phyloP scores from a whole-genome alignment of 2,329 filamentous ascomycete genomes.

The Trichoderma citrinoviride region DNA sequence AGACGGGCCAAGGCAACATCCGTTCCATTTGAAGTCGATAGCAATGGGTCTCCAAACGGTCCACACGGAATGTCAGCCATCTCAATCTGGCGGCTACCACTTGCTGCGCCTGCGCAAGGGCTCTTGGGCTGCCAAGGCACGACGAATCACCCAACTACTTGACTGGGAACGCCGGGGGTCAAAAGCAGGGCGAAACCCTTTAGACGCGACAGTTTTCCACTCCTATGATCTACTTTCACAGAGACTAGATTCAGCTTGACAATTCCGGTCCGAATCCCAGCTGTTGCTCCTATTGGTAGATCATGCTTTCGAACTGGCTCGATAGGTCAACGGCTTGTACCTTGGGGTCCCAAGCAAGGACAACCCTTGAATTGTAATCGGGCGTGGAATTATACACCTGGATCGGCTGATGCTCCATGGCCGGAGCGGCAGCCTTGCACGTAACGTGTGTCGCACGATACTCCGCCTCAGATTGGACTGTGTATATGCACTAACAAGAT shows the following conservation, averaged over 20 bases:
- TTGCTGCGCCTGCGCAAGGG: constrained; percentile 56
- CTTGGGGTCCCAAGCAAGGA: constrained; percentile 57
- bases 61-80: constrained; percentile 56
- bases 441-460: too few relatives aligned
- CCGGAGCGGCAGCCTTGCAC: constrained; percentile 41
- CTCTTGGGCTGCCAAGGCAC: constrained; percentile 57
- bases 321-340: constrained; percentile 58
- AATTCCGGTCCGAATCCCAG: constrained; percentile 27
- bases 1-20: constrained; percentile 54
- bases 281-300: constrained; percentile 31
- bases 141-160: constrained; percentile 50
- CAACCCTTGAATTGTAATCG: constrained; percentile 49
- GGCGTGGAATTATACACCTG: constrained; percentile 48
- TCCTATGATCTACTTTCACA: constrained; percentile 67
- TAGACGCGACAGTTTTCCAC: constrained; percentile 63
- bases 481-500: too few relatives aligned
- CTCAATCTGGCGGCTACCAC: constrained; percentile 47
- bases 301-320: constrained; percentile 57
- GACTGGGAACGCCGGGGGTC: constrained; percentile 56
- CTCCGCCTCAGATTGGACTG: too few relatives aligned
- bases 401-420: constrained; percentile 63
- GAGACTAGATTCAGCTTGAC: constrained; percentile 59
- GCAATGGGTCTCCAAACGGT: constrained; percentile 56
- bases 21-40: constrained; percentile 55
- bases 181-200: constrained; percentile 69